Evolutionary conservation across 768 basidiomycete genomes (phyloP).

Genomic region (Lactifluus rugatus): DNA sequence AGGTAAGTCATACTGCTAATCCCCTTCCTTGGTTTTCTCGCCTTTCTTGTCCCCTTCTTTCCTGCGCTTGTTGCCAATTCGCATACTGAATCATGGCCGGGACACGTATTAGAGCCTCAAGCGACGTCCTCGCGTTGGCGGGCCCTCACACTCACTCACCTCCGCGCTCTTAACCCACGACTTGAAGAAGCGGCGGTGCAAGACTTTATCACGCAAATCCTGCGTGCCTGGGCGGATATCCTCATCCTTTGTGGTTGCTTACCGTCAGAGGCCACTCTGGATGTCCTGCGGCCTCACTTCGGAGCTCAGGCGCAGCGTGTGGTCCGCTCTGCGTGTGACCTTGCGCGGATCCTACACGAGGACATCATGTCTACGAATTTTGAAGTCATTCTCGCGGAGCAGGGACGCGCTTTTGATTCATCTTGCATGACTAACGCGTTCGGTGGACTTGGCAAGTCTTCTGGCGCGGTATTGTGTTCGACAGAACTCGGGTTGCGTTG

Average conservation of each 20-base stretch:
- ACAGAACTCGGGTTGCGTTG: conserved; percentile 66
- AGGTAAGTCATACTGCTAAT: conserved; percentile 31
- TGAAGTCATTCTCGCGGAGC: conserved; percentile 55
- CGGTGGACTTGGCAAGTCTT: conserved; percentile 43
- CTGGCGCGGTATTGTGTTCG: conserved; percentile 44
- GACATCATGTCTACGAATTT: conserved; percentile 74
- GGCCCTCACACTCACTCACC: conserved; percentile 58
- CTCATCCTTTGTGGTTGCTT: conserved; percentile 53
- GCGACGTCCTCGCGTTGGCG: conserved; percentile 73
- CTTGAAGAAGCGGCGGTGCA: conserved; percentile 56
- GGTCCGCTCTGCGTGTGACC: conserved; percentile 48
- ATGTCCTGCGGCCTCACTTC: conserved; percentile 39
- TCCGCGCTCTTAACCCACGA: conserved; percentile 57
- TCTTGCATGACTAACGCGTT: conserved; percentile 53
- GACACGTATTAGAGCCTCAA: conserved; percentile 47
- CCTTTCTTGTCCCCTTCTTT: conserved; percentile 21
- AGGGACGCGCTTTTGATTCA: conserved; percentile 39
- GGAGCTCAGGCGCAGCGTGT: conserved; percentile 56
- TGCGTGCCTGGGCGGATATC: conserved; percentile 62
- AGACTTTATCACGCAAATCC: conserved; percentile 64
- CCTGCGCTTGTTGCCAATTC: conserved; percentile 15
- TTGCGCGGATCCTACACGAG: conserved; percentile 57
- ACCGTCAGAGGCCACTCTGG: conserved; percentile 18
- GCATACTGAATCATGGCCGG: conserved; percentile 6
- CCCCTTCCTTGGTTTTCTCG: background rate